Conservation (phyloP, 2,329 filamentous ascomycete genomes). For the Hansfordia pulvinata region DNA sequence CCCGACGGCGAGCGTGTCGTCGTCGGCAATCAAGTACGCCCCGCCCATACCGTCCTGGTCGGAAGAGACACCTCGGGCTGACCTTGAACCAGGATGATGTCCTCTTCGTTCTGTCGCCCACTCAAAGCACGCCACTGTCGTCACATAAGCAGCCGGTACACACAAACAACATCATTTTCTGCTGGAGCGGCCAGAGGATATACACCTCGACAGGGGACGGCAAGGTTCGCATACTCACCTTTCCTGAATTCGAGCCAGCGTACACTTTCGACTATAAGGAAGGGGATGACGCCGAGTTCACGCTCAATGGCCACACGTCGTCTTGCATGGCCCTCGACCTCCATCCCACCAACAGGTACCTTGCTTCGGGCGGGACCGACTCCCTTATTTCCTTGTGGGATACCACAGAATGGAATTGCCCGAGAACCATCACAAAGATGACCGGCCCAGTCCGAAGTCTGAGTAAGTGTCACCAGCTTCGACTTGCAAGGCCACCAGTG, state of each 20-base stretch:
- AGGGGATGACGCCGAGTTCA: slow-evolving; percentile 35
- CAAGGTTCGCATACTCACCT: slow-evolving; percentile 55
- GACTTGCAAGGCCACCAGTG: slow-evolving; percentile 1
- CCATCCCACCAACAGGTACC: slow-evolving; percentile 55
- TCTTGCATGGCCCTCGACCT: slow-evolving; percentile 56
- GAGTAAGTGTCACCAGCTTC: slow-evolving; percentile 26
- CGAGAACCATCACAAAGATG: slow-evolving; percentile 56
- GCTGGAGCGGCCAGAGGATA: slow-evolving; percentile 57
- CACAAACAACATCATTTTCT: slow-evolving; percentile 63
- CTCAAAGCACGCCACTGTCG: slow-evolving; percentile 38
- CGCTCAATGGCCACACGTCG: slow-evolving; percentile 59
- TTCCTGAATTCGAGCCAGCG: slow-evolving; percentile 46
- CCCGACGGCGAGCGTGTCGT: slow-evolving; percentile 58
- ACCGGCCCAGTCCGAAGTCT: slow-evolving; percentile 57
- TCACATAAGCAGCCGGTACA: slow-evolving; percentile 48
- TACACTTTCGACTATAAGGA: slow-evolving; percentile 32
- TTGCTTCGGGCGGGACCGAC: slow-evolving; percentile 65
- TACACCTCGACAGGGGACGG: slow-evolving; percentile 61
- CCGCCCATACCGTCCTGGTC: neutral
- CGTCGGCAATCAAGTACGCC: slow-evolving; percentile 56
- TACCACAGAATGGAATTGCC: slow-evolving; percentile 63
- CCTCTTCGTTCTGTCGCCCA: slow-evolving; percentile 48
- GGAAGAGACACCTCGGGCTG: slow-evolving; percentile 2
- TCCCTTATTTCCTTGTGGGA: slow-evolving; percentile 68
- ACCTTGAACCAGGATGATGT: slow-evolving; percentile 42